Percentiles rank a stretch among this genome's conserved stretches.
Conservation (phyloP, 179 eudicot genomes). For the Vitellaria paradoxa region DNA sequence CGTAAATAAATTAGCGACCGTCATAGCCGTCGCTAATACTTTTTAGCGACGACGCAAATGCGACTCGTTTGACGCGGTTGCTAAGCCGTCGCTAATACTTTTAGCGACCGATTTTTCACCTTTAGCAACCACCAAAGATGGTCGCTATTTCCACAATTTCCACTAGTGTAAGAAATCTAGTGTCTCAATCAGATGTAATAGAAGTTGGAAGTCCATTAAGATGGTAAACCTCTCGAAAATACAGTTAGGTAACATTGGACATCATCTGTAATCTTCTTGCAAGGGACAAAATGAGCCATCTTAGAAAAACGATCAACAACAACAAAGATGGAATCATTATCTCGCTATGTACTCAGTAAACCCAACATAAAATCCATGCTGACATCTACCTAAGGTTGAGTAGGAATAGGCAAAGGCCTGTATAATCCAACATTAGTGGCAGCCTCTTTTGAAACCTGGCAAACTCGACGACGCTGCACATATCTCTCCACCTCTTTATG, state of each 20-base stretch:
- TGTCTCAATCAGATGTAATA: slow-evolving; percentile 4
- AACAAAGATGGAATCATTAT: slow-evolving; percentile 11
- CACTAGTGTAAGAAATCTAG: neutral
- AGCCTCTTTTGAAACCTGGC: neutral
- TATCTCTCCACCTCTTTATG: neutral
- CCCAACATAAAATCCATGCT: slow-evolving; percentile 22
- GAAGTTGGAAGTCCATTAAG: neutral
- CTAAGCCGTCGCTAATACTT: too few species aligned
- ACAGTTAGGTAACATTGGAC: neutral
- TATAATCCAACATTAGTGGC: neutral
- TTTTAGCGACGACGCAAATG: too few species aligned
- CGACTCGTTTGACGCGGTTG: too few species aligned
- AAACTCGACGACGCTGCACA: neutral
- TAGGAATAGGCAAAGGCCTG: slow-evolving; percentile 3
- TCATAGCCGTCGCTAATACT: too few species aligned
- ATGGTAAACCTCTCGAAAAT: slow-evolving; percentile 1
- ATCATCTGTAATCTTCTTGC: slow-evolving; percentile 3
- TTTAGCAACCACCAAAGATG: too few species aligned
- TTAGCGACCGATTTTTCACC: too few species aligned
- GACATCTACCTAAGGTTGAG: slow-evolving; percentile 4
- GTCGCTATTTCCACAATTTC: too few species aligned
- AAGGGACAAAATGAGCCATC: slow-evolving; percentile 21
- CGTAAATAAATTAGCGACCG: too few species aligned
- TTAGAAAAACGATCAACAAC: slow-evolving; percentile 19
- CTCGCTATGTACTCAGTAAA: neutral